Base-by-base conservation (phyloP, 768 basidiomycete genomes). In the Agrocybe praecox region DNA sequence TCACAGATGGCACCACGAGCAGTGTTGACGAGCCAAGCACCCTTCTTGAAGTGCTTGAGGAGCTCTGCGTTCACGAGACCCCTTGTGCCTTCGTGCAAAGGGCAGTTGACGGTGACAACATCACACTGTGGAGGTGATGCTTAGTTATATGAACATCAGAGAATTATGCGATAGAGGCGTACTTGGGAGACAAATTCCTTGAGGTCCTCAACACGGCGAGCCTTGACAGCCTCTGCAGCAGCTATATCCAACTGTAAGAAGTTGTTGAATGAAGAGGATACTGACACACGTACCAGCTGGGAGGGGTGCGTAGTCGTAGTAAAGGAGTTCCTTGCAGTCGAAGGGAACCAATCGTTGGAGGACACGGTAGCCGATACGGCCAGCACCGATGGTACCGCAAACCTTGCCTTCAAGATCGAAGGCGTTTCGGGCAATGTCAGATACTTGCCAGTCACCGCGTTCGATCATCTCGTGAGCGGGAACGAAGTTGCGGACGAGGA, bases 1-100 rank as follows among this genome's bases (percentile, higher is more conserved):
- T 92, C 87, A 69, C 90, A 93, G 65, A 96, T 94, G 42, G 94
- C 94, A 44, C 94, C 94, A 63, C 93, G 91, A 50, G 92, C 92
- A 24, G 92, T 94, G 83, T 96, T 96, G 67, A 96, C 88, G 65
- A 96, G 84, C 89, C 90, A 94, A 15, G 93, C 84, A 48, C 92
- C 94, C 70, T 90, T 88, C 82, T 96, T 96, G 83, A 96, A 89
- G 75, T 92, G 89, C 71, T 82, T 82, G 63, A 96, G 78, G 40
- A 93, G 85, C 36, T 94, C 91, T 40, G 82, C 80, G 76, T 94
- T 91, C 67, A 95, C 80, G 46, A 95, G 83, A 21, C 89, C 89
- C 43, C 78, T 78, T 40, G 94, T 94, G 23, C 86, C 86, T 69
- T 94, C 92, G 77, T 95, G 92, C 26, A 96, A 80, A 34, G 92